Percentiles rank a stretch among this genome's conserved stretches.
Evolutionary conservation across 2,329 filamentous ascomycete species (phyloP).

Genomic region (Calonectria montana): DNA sequence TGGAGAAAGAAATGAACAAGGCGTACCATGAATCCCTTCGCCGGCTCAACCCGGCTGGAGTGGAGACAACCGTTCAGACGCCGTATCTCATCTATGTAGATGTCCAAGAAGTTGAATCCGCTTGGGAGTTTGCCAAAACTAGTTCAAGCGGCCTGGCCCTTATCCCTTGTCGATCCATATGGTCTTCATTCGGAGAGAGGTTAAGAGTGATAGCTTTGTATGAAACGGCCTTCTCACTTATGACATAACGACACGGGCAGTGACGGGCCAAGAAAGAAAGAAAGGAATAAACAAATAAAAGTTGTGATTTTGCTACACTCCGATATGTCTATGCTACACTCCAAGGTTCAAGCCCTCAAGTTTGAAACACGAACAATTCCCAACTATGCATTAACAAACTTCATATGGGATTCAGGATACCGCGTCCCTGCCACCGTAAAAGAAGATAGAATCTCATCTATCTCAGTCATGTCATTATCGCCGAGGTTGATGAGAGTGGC

Average conservation of each 20-base stretch:
- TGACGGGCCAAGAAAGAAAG: constrained; percentile 16
- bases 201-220: constrained; percentile 49
- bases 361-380: neutral
- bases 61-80: constrained; percentile 11
- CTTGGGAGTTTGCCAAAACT: constrained; percentile 27
- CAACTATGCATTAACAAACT: constrained; percentile 31
- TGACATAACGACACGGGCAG: constrained; percentile 22
- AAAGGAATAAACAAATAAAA: constrained; percentile 16
- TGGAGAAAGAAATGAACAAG: constrained; percentile 32
- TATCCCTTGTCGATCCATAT: constrained; percentile 53
- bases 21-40: constrained; percentile 39
- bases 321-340: neutral
- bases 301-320: neutral
- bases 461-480: constrained; percentile 61
- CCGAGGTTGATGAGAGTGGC: constrained; percentile 60
- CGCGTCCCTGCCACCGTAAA: constrained; percentile 61
- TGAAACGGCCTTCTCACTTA: constrained; percentile 31
- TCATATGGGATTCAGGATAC: constrained; percentile 52
- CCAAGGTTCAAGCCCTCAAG: too few relatives aligned
- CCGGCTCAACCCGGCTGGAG: constrained; percentile 28
- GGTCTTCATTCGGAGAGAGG: constrained; percentile 47
- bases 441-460: constrained; percentile 60
- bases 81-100: constrained; percentile 50
- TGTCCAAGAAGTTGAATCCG: constrained; percentile 25
- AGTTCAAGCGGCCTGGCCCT: constrained; percentile 29